Percentiles rank a stretch among this genome's conserved stretches.
Conservation (phyloP, 345 rosid species). For the Brassica napus region DNA sequence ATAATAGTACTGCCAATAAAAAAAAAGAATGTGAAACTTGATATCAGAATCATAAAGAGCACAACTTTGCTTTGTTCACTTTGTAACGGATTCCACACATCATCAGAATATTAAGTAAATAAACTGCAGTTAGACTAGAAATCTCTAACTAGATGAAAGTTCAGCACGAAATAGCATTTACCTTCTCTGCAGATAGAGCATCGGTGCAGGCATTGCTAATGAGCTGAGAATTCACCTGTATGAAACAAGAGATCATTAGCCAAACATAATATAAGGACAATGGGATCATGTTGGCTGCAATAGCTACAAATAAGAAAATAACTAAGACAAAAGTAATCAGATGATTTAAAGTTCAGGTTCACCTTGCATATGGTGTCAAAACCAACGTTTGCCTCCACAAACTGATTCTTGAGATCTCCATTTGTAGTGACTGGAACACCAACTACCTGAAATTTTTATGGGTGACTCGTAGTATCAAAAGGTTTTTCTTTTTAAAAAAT, state of each 20-base stretch:
- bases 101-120: neutral
- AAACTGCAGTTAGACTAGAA: slow-evolving; percentile 5
- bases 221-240: slow-evolving; percentile 96
- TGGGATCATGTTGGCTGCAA: slow-evolving; percentile 8
- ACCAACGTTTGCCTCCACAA: slow-evolving; percentile 94
- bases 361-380: slow-evolving; percentile 99
- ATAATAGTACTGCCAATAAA: slow-evolving; percentile 75
- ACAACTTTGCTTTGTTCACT: neutral
- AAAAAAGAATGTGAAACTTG: neutral
- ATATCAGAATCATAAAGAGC: slow-evolving; percentile 13
- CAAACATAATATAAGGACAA: neutral
- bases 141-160: neutral
- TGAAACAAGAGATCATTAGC: slow-evolving; percentile 14
- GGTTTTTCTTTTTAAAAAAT: neutral
- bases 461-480: slow-evolving; percentile 1
- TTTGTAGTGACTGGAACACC: slow-evolving; percentile 97
- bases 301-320: neutral
- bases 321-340: slow-evolving; percentile 15
- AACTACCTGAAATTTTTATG: slow-evolving; percentile 60
- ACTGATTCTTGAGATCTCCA: slow-evolving; percentile 97
- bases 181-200: slow-evolving; percentile 99
- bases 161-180: slow-evolving; percentile 27
- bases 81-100: slow-evolving; percentile 11
- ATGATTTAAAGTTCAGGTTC: neutral
- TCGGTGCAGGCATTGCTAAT: slow-evolving; percentile 97